Evolutionary conservation across 129 eudicot genomes (phyloP).

Genomic region (Oenanthe sinensis): DNA sequence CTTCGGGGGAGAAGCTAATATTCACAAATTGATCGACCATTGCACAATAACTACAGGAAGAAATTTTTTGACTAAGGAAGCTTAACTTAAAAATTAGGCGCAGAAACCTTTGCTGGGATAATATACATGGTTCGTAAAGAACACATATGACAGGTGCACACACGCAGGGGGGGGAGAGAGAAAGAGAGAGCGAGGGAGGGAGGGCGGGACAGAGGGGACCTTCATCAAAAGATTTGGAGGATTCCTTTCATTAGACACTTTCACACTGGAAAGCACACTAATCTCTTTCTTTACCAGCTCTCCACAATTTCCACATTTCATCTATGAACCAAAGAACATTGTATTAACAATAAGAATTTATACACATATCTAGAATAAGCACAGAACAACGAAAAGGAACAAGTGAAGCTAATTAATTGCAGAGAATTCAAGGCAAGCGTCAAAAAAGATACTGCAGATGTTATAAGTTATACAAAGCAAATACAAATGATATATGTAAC

Average conservation of each 20-base stretch:
- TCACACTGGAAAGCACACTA: conserved; percentile 46
- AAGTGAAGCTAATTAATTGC: background rate
- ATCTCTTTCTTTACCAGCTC: conserved; percentile 46
- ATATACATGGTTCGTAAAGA: background rate
- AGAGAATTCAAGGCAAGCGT: background rate
- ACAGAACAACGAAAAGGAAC: background rate
- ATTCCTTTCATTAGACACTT: background rate
- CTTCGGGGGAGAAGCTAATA: background rate
- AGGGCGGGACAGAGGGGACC: conserved; percentile 27
- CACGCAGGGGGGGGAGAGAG: background rate
- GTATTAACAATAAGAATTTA: background rate
- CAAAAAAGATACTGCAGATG: background rate
- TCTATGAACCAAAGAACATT: conserved; percentile 11
- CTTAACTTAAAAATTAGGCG: background rate
- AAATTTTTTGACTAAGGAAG: background rate
- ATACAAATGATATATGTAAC: background rate
- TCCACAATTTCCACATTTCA: conserved; percentile 56
- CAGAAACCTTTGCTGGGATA: background rate
- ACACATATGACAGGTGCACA: background rate
- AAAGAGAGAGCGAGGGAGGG: background rate
- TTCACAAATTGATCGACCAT: conserved; percentile 1
- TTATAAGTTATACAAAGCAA: too few species aligned
- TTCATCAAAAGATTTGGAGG: conserved; percentile 20
- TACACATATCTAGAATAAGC: background rate
- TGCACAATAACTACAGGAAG: background rate